Evolutionary conservation across 305 asterid genomes (phyloP), one percentile per base, ranked within the genome.

Genomic region (Petunia hybrid): DNA sequence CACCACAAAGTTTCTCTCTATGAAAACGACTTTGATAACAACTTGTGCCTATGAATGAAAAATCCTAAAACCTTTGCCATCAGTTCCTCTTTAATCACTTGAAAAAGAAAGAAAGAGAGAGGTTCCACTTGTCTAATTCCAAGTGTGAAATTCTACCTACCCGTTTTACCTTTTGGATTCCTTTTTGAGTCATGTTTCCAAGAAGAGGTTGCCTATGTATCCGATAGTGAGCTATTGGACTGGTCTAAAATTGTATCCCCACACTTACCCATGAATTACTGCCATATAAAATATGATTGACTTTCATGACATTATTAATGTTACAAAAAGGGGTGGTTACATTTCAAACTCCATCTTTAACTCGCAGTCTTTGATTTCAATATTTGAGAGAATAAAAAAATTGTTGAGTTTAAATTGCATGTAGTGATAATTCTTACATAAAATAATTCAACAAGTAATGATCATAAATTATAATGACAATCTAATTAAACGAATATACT

Each of bases 91-190:
- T 85, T 75, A 78, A 74, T 87, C 79, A 82, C 80, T 68, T 83
- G 81, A 66, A 85, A 73, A 75, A 77, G 80, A 82, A 40, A 80
- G 42, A 69, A 46, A 60, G 77, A 46, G 87, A 81, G 70, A 78
- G 83, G 76, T 71, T 73, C 90, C 87, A 89, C 85, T 86, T 87
- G 82, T 84, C 84, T 84, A 85, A 85, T 85, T 88, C 83, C 93
- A 84, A 81, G 89, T 83, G 83, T 80, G 79, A 81, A 80, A 82
- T 84, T 84, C 76, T 82, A 80, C 63, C 78, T 83, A 82, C 83
- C 84, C 85, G 66, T 87, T 83, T 83, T 76, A 64, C 80, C 57
- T 77, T 73, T 73, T 10, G 4, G 43, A 36, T 55, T 43, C 42
- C 42, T 36, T 9, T 22, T 48, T 7, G 63, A 51, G 78, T 73